These are phyloP conservation scores for Solanum rostratum DNA, from an alignment of 257 asterid species.

Conservation along the genomic window DNA sequence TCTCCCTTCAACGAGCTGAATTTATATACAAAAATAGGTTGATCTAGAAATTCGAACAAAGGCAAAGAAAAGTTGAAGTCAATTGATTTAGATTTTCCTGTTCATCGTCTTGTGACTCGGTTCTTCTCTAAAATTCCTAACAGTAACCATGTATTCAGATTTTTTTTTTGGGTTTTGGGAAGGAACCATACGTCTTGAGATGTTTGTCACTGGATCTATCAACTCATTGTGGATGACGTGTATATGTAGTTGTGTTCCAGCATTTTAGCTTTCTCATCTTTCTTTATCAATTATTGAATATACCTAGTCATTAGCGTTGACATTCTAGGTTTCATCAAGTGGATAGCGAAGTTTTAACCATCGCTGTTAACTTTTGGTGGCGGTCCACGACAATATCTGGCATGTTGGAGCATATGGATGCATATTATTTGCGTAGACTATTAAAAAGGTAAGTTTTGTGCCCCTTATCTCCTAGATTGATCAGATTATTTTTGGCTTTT, in stretches of 20 bases:
- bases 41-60: no score
- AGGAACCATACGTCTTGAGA: background rate
- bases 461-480: background rate
- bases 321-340: constrained; percentile 89
- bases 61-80: no score
- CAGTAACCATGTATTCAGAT: no score
- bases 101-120: no score
- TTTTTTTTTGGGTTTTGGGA: background rate
- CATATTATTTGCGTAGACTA: constrained; percentile 84
- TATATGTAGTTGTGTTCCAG: background rate
- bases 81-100: no score
- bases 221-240: background rate
- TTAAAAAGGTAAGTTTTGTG: constrained; percentile 44
- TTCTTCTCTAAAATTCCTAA: no score
- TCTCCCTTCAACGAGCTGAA: no score
- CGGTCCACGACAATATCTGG: constrained; percentile 55
- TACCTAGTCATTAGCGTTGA: background rate
- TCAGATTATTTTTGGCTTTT: background rate
- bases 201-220: background rate
- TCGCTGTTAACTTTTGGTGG: constrained; percentile 98
- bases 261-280: background rate
- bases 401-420: constrained; percentile 89
- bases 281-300: background rate
- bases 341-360: constrained; percentile 74
- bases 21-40: no score